phyloP scores from a whole-genome alignment of 148 eudicot species.

The Silene uniflora region DNA sequence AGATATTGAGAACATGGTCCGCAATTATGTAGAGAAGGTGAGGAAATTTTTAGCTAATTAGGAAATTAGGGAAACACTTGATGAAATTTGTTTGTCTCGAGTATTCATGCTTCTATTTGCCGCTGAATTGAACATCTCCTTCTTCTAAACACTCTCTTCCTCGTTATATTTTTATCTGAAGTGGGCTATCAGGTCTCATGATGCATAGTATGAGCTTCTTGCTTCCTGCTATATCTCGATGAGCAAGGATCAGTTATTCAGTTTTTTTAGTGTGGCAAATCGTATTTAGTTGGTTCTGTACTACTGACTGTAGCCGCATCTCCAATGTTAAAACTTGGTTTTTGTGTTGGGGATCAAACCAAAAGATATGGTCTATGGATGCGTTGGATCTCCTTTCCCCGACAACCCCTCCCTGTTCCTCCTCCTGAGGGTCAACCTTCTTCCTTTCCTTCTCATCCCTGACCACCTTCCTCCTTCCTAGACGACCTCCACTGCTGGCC shows the following conservation, averaged over 20 bases:
- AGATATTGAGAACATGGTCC: conserved; percentile 99
- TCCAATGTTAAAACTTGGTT: background rate
- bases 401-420: no score
- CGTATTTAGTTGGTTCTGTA: background rate
- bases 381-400: no score
- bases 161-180: background rate
- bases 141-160: background rate
- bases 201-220: background rate
- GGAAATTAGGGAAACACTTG: background rate
- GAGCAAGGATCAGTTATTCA: no score
- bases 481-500: no score
- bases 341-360: background rate
- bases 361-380: background rate
- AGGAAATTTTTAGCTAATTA: conserved; percentile 17
- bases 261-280: no score
- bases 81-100: background rate
- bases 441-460: no score
- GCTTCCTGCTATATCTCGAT: background rate
- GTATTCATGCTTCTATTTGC: background rate
- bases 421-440: no score
- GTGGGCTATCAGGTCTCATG: background rate
- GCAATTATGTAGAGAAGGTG: conserved; percentile 96
- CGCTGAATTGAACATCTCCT: background rate
- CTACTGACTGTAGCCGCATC: background rate
- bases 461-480: no score